Conservation (phyloP, 2,329 filamentous ascomycete species). For the Arthrocladium fulminans region DNA sequence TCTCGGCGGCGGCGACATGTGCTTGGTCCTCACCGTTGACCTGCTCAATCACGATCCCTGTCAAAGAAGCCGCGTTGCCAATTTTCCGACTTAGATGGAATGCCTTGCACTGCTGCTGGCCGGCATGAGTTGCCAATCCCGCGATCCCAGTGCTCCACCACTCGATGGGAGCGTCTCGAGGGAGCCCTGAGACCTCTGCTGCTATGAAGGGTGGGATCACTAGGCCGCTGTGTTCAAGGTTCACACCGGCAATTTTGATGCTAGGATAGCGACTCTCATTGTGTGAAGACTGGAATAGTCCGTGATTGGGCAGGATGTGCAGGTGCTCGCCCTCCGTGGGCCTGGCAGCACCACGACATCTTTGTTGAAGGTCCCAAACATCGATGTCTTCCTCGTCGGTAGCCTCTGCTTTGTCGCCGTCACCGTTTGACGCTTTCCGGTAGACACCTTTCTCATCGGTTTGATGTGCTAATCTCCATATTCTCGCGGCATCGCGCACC, state of each 20-base stretch:
- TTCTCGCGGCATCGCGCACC: constrained; percentile 22
- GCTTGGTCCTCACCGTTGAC: neutral
- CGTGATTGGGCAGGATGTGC: constrained; percentile 24
- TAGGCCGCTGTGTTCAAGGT: too few species aligned
- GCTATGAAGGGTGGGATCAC: constrained; percentile 59
- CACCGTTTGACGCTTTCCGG: constrained; percentile 19
- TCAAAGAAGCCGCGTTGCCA: neutral
- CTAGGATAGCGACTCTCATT: constrained; percentile 18
- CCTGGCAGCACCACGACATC: constrained; percentile 37
- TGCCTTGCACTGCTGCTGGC: neutral
- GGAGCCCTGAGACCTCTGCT: constrained; percentile 67
- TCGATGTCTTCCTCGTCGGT: constrained; percentile 43
- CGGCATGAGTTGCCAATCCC: constrained; percentile 33
- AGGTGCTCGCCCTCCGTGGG: constrained; percentile 15
- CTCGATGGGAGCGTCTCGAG: constrained; percentile 65
- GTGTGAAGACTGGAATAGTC: constrained; percentile 30
- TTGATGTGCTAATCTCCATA: constrained; percentile 39
- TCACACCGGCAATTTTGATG: constrained; percentile 13
- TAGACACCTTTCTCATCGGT: constrained; percentile 22
- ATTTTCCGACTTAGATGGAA: neutral
- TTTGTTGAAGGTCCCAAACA: constrained; percentile 49
- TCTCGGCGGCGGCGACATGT: neutral
- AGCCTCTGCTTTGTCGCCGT: constrained; percentile 29
- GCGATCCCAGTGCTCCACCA: constrained; percentile 65
- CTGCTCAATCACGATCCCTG: constrained; percentile 1